Percentiles rank a stretch among this genome's conserved stretches.
Conservation (phyloP, 2,329 filamentous ascomycete genomes). For the Alternaria arborescens region DNA sequence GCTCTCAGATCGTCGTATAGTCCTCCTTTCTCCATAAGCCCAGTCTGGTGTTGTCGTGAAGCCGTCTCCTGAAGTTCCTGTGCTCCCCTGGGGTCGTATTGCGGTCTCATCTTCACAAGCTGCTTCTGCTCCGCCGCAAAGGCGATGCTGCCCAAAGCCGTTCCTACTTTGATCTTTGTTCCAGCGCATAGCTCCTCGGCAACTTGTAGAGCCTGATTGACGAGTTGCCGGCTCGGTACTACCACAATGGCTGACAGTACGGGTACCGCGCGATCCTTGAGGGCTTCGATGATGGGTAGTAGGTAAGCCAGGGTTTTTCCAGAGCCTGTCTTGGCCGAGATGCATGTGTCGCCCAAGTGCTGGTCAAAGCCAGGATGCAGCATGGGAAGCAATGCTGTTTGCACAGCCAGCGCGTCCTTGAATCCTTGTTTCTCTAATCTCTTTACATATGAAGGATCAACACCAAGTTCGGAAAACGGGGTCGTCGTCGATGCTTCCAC, state of each 20-base stretch:
- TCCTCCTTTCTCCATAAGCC: conserved; percentile 49
- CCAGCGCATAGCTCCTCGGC: conserved; percentile 76
- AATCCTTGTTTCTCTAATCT: conserved; percentile 74
- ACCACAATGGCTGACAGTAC: conserved; percentile 82
- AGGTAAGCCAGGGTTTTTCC: conserved; percentile 95
- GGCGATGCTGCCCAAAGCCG: conserved; percentile 81
- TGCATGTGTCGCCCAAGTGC: conserved; percentile 79
- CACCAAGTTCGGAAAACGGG: conserved; percentile 71
- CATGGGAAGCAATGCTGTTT: conserved; percentile 80
- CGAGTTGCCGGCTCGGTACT: conserved; percentile 88
- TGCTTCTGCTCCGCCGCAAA: conserved; percentile 71
- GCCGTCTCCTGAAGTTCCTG: conserved; percentile 55
- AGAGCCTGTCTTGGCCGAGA: conserved; percentile 93
- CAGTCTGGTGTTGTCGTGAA: conserved; percentile 37
- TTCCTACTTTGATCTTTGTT: conserved; percentile 79
- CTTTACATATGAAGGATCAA: conserved; percentile 67
- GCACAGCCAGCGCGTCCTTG: conserved; percentile 77
- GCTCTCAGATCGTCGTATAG: conserved; percentile 50
- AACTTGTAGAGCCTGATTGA: conserved; percentile 82
- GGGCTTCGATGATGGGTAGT: conserved; percentile 80
- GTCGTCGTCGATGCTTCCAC: conserved; percentile 68
- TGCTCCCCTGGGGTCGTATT: conserved; percentile 72
- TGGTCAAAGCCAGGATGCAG: conserved; percentile 72
- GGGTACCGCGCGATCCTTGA: conserved; percentile 71
- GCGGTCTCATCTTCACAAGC: conserved; percentile 65